Evolutionary conservation across 345 rosid species (phyloP), one percentile per base, ranked within the genome.

Genomic region (Eutrema heterophyllum): DNA sequence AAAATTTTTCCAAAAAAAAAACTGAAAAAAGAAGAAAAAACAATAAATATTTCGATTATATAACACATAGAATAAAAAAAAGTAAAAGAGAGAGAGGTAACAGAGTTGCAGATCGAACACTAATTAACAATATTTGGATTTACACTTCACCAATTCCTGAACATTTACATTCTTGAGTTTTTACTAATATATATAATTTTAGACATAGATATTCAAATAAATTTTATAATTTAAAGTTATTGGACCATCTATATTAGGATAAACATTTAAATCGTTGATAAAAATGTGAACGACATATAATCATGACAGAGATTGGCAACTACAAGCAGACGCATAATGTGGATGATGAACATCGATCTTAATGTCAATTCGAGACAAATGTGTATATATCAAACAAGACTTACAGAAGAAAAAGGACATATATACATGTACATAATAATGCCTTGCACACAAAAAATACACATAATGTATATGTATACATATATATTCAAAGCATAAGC

Each of bases 291-390:
- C 6, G 58, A 18, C 30, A 41, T 49, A 6, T 50, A 26, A 46
- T 71, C 12, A 29, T 29, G 60, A 61, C 29, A 51, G 61, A 43
- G 26, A 40, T 61, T 40, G 45, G 45, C 35, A 32, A 52, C 69
- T 62, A 51, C 36, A 41, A 72, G 35, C 44, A 52, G 53, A 30
- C 35, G 61, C 62, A 61, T 5, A 26, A 62, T 61, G 55, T 59
- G 67, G 58, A 15, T 26, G 50, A 71, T 36, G 21, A 59, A 10
- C 36, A 11, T 38, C 38, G 32, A 68, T 57, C 46, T 8, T 8
- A 56, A 35, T 56, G 40, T 51, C 33, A 13, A 26, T 59, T 71
- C 41, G 32, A 52, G 76, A 62, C 62, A 62, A 62, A 41, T 62
- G 56, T 54, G 56, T 54, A n/a, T n/a, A n/a, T n/a, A 44, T 24